phyloP scores from a whole-genome alignment of 139 green algal genomes.

The Picochlorum sp. region DNA sequence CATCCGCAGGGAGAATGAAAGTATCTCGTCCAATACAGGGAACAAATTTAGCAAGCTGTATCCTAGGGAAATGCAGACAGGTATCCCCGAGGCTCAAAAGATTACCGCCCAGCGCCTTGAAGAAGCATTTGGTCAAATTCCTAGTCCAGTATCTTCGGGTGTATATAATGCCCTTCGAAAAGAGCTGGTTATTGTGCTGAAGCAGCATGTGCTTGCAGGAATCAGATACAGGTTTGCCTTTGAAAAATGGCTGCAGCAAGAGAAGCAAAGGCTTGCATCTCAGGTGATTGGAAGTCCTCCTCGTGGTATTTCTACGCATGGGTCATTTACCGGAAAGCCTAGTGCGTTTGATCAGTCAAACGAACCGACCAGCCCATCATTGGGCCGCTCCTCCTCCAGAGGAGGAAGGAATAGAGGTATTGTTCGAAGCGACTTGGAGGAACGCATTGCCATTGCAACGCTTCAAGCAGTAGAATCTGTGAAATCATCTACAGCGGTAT shows the following conservation, averaged over 20 bases:
- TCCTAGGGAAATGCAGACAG: too few relatives aligned
- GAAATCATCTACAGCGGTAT: slow-evolving; percentile 36
- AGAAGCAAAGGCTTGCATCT: not conserved
- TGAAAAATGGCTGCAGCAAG: slow-evolving; percentile 9
- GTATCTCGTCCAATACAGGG: too few relatives aligned
- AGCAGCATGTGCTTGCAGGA: not conserved
- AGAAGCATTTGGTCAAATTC: not conserved
- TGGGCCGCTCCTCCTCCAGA: not conserved
- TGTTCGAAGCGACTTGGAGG: slow-evolving; percentile 50
- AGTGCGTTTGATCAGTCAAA: not conserved
- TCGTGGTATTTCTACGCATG: not conserved
- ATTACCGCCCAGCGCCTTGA: too few relatives aligned
- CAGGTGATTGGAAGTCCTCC: not conserved
- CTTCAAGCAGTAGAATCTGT: slow-evolving; percentile 63
- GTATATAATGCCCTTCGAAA: not conserved
- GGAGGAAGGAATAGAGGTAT: slow-evolving; percentile 7
- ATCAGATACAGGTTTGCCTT: slow-evolving; percentile 1
- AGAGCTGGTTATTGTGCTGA: slow-evolving; percentile 1
- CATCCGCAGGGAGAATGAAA: too few relatives aligned
- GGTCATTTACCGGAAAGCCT: not conserved
- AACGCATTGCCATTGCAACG: slow-evolving; percentile 57
- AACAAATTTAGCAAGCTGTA: too few relatives aligned
- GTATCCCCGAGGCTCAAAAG: too few relatives aligned
- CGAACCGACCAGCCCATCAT: not conserved
- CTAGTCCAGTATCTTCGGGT: not conserved